A percentile compares a stretch with the other conserved stretches of the same genome.
phyloP scores from a whole-genome alignment of 805 yeast genomes.

The Candida silvicultrix region DNA sequence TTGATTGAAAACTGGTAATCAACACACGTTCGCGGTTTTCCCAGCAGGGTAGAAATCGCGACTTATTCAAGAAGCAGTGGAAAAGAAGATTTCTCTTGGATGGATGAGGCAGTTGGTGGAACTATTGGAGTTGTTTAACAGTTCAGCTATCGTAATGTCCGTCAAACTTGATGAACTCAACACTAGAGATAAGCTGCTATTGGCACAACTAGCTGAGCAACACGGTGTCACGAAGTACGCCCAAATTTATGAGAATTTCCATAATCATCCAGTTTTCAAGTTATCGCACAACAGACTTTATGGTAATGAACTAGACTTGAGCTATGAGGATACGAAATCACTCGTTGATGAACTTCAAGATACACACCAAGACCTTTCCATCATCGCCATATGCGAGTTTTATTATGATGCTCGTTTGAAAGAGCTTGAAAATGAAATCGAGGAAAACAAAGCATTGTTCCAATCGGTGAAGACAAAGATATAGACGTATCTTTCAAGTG shows the following conservation, averaged over 20 bases:
- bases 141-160: too few relatives aligned
- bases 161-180: conserved; percentile 9
- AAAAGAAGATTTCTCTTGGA: too few relatives aligned
- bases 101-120: too few relatives aligned
- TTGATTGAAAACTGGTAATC: background rate
- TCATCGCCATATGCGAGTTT: background rate
- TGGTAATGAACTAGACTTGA: conserved; percentile 3
- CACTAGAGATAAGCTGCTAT: conserved; percentile 18
- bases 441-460: background rate
- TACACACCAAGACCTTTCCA: background rate
- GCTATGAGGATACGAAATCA: background rate
- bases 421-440: background rate
- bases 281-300: conserved; percentile 19
- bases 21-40: background rate
- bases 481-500: too few relatives aligned
- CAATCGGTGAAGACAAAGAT: background rate
- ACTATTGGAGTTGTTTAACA: too few relatives aligned
- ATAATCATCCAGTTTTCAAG: conserved; percentile 14
- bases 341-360: background rate
- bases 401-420: background rate
- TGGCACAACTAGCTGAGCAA: conserved; percentile 18
- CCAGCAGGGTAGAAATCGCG: background rate
- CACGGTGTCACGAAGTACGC: conserved; percentile 8
- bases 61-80: too few relatives aligned
- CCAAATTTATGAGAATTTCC: conserved; percentile 8